Evolutionary conservation across 208 protist species (phyloP).

Genomic region (Porcisia deanei): DNA sequence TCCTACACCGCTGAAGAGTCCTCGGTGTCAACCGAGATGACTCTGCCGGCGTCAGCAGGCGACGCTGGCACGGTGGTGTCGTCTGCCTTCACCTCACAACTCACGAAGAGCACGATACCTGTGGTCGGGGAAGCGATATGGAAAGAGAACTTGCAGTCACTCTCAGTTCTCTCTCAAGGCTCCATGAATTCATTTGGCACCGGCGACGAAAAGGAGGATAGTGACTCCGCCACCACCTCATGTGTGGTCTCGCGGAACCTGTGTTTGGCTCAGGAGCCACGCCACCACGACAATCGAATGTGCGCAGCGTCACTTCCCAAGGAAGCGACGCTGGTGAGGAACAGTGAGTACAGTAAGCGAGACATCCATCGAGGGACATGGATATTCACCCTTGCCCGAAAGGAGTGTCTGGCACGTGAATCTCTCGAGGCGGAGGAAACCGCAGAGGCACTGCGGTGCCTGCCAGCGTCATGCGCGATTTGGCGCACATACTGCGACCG

Average conservation of each 20-base stretch:
- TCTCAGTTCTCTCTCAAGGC: neutral
- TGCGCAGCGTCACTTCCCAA: neutral
- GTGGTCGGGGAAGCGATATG: neutral
- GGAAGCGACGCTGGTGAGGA: neutral
- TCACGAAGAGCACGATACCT: neutral
- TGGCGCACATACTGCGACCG: conserved; percentile 5
- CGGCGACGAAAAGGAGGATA: neutral
- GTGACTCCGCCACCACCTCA: neutral
- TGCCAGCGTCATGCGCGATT: conserved; percentile 34
- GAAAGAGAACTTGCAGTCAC: neutral
- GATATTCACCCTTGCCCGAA: conserved; percentile 28
- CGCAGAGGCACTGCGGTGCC: conserved; percentile 31
- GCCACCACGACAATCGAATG: neutral
- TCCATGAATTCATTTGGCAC: no score
- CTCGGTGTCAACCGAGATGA: neutral
- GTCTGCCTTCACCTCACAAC: neutral
- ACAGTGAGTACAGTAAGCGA: neutral
- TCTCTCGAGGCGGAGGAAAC: conserved; percentile 40
- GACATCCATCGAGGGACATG: conserved; percentile 32
- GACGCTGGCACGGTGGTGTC: neutral
- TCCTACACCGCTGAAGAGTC: neutral
- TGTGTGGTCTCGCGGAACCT: neutral
- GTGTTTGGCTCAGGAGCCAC: neutral
- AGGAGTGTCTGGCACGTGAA: conserved; percentile 65
- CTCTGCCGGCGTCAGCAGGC: neutral